These are phyloP conservation scores for Lophiotrema nucula DNA, from an alignment of 495 filamentous ascomycete genomes.

Conservation along the genomic window DNA sequence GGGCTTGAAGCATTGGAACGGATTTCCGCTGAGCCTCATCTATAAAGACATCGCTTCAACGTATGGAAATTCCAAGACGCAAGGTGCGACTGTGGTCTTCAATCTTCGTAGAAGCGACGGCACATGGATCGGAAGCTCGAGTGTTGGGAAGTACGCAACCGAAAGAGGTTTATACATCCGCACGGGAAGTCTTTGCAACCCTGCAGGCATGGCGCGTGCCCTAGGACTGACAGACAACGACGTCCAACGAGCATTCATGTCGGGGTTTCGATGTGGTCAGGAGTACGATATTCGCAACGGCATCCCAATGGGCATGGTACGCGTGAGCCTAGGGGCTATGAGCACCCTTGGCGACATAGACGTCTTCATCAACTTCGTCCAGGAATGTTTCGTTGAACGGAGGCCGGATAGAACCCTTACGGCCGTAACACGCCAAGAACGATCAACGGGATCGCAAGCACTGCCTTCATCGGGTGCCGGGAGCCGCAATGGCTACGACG, in stretches of 20 bases:
- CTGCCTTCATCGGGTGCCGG: too few relatives aligned
- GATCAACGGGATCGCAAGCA: too few relatives aligned
- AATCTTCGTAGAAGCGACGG: constrained; percentile 60
- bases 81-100: constrained; percentile 72
- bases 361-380: constrained; percentile 56
- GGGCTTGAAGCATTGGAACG: constrained; percentile 59
- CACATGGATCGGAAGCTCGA: constrained; percentile 54
- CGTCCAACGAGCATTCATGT: constrained; percentile 58
- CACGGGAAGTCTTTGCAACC: constrained; percentile 66
- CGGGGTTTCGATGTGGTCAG: constrained; percentile 63
- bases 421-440: too few relatives aligned
- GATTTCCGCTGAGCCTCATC: constrained; percentile 54
- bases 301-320: constrained; percentile 62
- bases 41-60: constrained; percentile 54
- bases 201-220: constrained; percentile 52
- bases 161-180: constrained; percentile 64
- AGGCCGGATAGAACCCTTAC: too few relatives aligned
- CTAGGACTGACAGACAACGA: constrained; percentile 55
- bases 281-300: constrained; percentile 53
- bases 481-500: too few relatives aligned
- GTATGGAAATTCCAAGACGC: constrained; percentile 57
- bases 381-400: constrained; percentile 49
- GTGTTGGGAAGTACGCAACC: constrained; percentile 64
- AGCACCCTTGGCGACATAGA: constrained; percentile 62
- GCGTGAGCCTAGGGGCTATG: constrained; percentile 72